Evolutionary conservation across 768 basidiomycete genomes (phyloP), one percentile per base, ranked within the genome.

Genomic region (Mycena chlorophos): DNA sequence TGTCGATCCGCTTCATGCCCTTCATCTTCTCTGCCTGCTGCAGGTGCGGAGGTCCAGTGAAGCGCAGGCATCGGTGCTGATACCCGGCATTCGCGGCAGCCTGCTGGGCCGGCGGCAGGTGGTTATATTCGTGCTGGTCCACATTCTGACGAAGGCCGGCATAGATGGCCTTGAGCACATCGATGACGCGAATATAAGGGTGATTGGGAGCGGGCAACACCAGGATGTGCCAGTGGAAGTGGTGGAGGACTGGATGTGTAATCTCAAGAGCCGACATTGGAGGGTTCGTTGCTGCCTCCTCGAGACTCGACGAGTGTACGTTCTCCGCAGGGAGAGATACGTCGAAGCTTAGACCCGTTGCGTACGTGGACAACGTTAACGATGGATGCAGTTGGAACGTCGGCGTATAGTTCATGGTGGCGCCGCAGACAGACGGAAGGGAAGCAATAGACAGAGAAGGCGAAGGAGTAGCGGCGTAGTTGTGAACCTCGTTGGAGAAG

Each of bases 401-500:
- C 12, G 10, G 34, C 12, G 34, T 10, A 37, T n/a, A n/a, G 34
- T 10, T 10, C 12, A 37, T 37, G 34, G 34, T 37, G 34, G 34
- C n/a, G n/a, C n/a, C n/a, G n/a, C 34, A 37, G n/a, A 10, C 10
- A 10, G 34, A 37, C 10, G 34, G 12, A 37, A 37, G n/a, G 34
- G 34, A 37, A n/a, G 34, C 34, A n/a, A 37, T n/a, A 37, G 34
- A 37, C 10, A n/a, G 34, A 10, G 34, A 37, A 10, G 34, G 34
- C 12, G 34, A 37, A 10, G 10, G 34, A n/a, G 34, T n/a, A 10
- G 34, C 10, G n/a, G 34, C n/a, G n/a, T 37, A 37, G 34, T 37
- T n/a, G n/a, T n/a, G n/a, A 37, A 37, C 34, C 10, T 54, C 49
- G 4, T 49, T 29, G 17, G 55, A 42, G 29, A 60, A 60, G 55